Evolutionary conservation across 495 filamentous ascomycete genomes (phyloP), one percentile per base, ranked within the genome.

Genomic region (Penicillium egyptiacum): DNA sequence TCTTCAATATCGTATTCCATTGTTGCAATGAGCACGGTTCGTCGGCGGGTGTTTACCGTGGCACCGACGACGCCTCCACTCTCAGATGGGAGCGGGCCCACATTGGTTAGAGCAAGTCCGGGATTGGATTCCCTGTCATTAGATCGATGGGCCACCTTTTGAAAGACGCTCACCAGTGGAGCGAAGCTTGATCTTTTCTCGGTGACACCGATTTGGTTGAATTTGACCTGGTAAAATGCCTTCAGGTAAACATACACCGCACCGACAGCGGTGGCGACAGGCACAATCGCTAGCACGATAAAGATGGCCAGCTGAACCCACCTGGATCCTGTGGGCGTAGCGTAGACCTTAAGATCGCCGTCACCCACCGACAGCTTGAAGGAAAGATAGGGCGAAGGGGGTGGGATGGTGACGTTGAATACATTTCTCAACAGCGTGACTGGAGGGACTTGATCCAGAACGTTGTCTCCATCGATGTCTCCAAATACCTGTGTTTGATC

Each of bases 1-100:
- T 88, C 86, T 53, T 87, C 84, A 57, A 89, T 88, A 56, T 87
- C 83, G 65, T 88, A 89, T 64, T 88, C 86, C 81, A 89, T 86
- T 37, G 85, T 88, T 10, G 85, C 85, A 46, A 88, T 87, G n/a
- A 88, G 72, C 5, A 87, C 82, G 39, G 78, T 83, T 12, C 81
- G 75, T 22, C 81, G 64, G 46, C 57, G 74, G 14, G 66, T 71
- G 5, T 70, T 66, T n/a, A 65, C 58, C 10, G 54, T 57, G 14
- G 30, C 70, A 62, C 72, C 70, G 28, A 69, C 76, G 42, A 79
- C 64, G 4, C 68, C 73, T 31, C 71, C 64, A 7, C 68, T 74
- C 69, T 73, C 52, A 74, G 73, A 49, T 76, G 67, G 59, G 72
- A 76, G 1, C 70, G 72, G 8, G 71, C 70, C 55, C 68, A 74